A percentile compares a stretch with the other conserved stretches of the same genome.
Conservation (phyloP, 805 yeast genomes). For the Candida michaelii region DNA sequence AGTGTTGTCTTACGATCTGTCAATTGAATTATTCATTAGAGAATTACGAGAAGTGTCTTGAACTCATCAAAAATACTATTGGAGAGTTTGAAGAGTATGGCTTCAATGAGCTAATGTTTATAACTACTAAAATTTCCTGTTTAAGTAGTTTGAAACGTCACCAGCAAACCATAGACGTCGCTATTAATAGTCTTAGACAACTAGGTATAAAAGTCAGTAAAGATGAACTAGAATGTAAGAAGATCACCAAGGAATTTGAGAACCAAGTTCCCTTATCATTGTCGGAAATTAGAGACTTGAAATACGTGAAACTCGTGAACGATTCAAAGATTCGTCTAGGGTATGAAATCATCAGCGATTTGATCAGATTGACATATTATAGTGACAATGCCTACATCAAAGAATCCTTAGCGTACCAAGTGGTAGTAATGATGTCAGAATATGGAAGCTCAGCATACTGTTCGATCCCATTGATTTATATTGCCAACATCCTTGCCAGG, state of each 20-base stretch:
- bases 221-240: slow-evolving; percentile 24
- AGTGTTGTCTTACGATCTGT: slow-evolving; percentile 29
- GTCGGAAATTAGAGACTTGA: slow-evolving; percentile 35
- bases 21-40: slow-evolving; percentile 29
- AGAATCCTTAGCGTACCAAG: slow-evolving; percentile 30
- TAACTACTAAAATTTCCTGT: slow-evolving; percentile 38
- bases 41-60: slow-evolving; percentile 34
- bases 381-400: slow-evolving; percentile 26
- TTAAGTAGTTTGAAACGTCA: slow-evolving; percentile 28
- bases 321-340: slow-evolving; percentile 29
- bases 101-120: slow-evolving; percentile 34
- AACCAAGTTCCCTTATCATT: slow-evolving; percentile 39
- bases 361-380: slow-evolving; percentile 34
- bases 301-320: slow-evolving; percentile 19
- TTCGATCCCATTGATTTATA: slow-evolving; percentile 38
- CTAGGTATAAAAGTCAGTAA: slow-evolving; percentile 34
- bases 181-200: slow-evolving; percentile 32
- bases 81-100: slow-evolving; percentile 21
- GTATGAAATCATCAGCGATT: slow-evolving; percentile 41
- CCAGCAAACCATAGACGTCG: slow-evolving; percentile 34
- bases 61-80: slow-evolving; percentile 31
- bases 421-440: slow-evolving; percentile 34
- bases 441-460: slow-evolving; percentile 42
- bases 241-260: slow-evolving; percentile 20
- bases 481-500: slow-evolving; percentile 33